Conservation (phyloP, 1,284 basidiomycete species). For the Cryptococcus deneoformans region DNA sequence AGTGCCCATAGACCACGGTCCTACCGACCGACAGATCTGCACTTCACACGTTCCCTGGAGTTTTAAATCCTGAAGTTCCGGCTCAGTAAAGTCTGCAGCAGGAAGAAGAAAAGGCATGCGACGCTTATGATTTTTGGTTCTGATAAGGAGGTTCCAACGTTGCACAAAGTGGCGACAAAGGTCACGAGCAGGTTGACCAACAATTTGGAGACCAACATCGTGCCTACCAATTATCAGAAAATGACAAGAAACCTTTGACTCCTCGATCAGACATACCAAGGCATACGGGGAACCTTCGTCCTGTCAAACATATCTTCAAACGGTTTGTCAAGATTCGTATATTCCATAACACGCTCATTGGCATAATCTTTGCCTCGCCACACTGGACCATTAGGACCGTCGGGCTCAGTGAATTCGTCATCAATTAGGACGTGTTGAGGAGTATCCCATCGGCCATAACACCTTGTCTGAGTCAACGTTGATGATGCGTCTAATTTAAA, state of each 20-base stretch:
- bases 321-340: conserved; percentile 83
- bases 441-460: conserved; percentile 95
- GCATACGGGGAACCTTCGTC: conserved; percentile 86
- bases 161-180: conserved; percentile 94
- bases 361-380: conserved; percentile 76
- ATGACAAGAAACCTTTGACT: background rate
- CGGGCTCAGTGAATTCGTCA: conserved; percentile 60
- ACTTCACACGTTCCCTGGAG: conserved; percentile 95
- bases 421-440: conserved; percentile 89
- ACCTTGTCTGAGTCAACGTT: conserved; percentile 13
- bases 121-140: conserved; percentile 92
- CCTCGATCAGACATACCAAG: conserved; percentile 63
- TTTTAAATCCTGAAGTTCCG: conserved; percentile 75
- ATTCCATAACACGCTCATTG: conserved; percentile 86
- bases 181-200: conserved; percentile 95
- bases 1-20: conserved; percentile 96
- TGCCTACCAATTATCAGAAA: conserved; percentile 60
- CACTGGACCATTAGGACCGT: conserved; percentile 63
- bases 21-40: conserved; percentile 93
- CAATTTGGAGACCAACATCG: conserved; percentile 91
- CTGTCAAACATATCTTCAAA: conserved; percentile 94
- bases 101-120: conserved; percentile 94
- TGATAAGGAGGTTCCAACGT: conserved; percentile 86
- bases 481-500: conserved; percentile 34
- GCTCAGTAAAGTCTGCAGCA: conserved; percentile 84